Conservation (phyloP, 192 early-diverging fungal genomes). For the Pilobolus umbonatus region DNA sequence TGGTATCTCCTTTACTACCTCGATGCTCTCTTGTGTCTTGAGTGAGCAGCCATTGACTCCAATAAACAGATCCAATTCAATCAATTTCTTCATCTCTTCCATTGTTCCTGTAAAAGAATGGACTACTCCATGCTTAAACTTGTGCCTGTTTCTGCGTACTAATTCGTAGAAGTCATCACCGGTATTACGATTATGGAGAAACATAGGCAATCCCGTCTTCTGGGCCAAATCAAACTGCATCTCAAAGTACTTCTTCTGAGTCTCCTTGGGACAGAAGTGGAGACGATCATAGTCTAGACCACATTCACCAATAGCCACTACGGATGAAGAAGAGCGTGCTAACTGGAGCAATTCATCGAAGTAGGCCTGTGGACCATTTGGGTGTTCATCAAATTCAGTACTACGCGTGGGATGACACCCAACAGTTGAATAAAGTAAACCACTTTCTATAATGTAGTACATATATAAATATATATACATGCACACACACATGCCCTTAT, state of each 20-base stretch:
- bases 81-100: constrained; percentile 56
- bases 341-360: constrained; percentile 47
- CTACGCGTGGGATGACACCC: constrained; percentile 86
- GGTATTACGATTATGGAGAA: constrained; percentile 88
- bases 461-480: too few relatives aligned
- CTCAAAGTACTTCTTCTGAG: constrained; percentile 74
- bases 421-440: constrained; percentile 64
- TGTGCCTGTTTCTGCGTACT: constrained; percentile 53
- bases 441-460: constrained; percentile 21
- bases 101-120: constrained; percentile 84
- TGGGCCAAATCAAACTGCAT: constrained; percentile 77
- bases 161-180: constrained; percentile 67
- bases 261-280: constrained; percentile 73
- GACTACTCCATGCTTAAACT: constrained; percentile 70
- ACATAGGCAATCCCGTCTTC: constrained; percentile 77
- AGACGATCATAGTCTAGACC: constrained; percentile 93
- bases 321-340: constrained; percentile 37
- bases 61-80: constrained; percentile 76
- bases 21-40: constrained; percentile 82
- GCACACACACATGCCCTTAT: too few relatives aligned
- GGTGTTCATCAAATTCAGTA: constrained; percentile 58
- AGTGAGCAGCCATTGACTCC: constrained; percentile 97
- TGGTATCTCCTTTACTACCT: constrained; percentile 68
- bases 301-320: constrained; percentile 94
- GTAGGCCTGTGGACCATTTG: constrained; percentile 60